phyloP scores from a whole-genome alignment of 148 eudicot species.

The Mesembryanthemum crystallinum region DNA sequence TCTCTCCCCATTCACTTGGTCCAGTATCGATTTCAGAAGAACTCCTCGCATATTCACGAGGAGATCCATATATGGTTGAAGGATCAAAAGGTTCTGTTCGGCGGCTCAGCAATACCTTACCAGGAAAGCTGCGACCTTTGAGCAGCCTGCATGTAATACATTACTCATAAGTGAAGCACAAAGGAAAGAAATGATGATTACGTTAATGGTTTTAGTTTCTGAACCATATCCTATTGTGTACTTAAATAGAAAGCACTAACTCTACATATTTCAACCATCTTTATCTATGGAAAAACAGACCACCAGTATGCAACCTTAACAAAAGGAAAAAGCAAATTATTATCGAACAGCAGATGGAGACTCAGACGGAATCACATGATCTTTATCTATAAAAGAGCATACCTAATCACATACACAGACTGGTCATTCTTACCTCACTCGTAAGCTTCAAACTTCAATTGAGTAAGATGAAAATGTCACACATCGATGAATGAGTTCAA shows the following conservation, averaged over 20 bases:
- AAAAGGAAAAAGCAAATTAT: neutral
- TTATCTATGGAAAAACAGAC: neutral
- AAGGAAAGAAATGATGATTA: neutral
- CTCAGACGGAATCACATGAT: neutral
- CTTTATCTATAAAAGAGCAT: neutral
- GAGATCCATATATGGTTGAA: constrained; percentile 46
- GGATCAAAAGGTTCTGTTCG: constrained; percentile 60
- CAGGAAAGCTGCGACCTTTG: constrained; percentile 95
- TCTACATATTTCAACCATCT: neutral
- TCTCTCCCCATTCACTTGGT: constrained; percentile 49
- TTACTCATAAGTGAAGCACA: constrained; percentile 2
- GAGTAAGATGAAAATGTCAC: neutral
- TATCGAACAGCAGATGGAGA: neutral
- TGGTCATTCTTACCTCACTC: neutral
- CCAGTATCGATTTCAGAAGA: constrained; percentile 53
- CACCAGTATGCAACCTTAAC: neutral
- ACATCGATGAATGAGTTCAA: neutral
- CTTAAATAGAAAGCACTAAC: neutral
- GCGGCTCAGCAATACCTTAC: constrained; percentile 84
- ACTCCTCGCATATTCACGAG: constrained; percentile 57
- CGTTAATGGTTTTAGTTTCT: neutral
- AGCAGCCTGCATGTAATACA: constrained; percentile 54
- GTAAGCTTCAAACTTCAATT: neutral
- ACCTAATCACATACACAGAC: neutral
- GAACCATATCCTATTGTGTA: neutral